Base-by-base conservation (phyloP, 1,284 basidiomycete genomes). In the Ganoderma sp. region DNA sequence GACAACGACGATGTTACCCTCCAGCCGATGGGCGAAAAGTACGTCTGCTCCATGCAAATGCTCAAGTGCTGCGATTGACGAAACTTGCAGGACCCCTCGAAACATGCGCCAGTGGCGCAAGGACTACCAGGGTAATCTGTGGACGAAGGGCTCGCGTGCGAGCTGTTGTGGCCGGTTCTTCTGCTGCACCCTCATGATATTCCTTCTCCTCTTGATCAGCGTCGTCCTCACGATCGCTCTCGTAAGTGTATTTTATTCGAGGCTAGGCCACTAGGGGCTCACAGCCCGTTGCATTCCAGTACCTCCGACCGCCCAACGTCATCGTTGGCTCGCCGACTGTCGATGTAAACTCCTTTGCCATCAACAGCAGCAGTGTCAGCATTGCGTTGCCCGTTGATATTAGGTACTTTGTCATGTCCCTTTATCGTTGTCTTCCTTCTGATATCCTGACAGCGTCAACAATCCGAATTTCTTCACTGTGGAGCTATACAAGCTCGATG, bases 381-480 rank as follows among this genome's bases (percentile, higher is more conserved):
- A 80, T 95, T 57, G 88, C 89, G 72, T 83, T 95, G 63, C 86
- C 84, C 63, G 81, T 95, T 28, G 86, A 88, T 68, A 90, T 96
- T 72, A 78, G 75, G 90, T 80, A 22, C 42, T 67, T 65, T 65
- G n/a, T 52, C 34, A 2, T 7, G 2, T 28, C 58, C 7, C 19
- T 9, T n/a, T 25, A n/a, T 12, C 9, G 25, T 22, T 17, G n/a
- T 41, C 39, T 28, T 41, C 12, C n/a, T 34, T 3, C 67, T 70
- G 34, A 43, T 12, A 64, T 50, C 15, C 43, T 67, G 56, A 14
- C 74, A 95, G 93, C 61, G 92, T 96, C 67, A 81, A 83, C 73
- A 97, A 97, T 77, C 95, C 94, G 42, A 96, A 96, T 78, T 96
- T 90, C 82, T 96, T 97, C 79, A 81, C 85, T 15, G 91, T 93